These are phyloP conservation scores for Aureobasidium subglaciale DNA, from an alignment of 2,329 filamentous ascomycete species.

Conservation along the genomic window DNA sequence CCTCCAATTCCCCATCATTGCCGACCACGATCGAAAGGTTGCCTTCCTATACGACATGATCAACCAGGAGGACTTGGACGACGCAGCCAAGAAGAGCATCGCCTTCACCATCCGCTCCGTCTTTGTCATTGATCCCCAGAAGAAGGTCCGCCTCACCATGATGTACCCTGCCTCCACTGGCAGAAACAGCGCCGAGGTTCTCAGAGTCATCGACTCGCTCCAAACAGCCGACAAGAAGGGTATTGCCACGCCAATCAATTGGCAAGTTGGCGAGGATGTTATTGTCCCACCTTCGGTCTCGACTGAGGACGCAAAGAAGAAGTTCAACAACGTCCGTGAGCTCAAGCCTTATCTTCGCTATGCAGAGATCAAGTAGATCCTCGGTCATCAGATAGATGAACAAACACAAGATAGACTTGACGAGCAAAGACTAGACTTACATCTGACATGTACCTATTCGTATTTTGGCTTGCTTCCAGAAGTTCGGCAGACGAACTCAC, in stretches of 20 bases:
- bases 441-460: not conserved
- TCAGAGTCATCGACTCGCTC: slow-evolving; percentile 52
- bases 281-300: slow-evolving; percentile 80
- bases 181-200: slow-evolving; percentile 50
- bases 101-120: slow-evolving; percentile 93
- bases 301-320: slow-evolving; percentile 77
- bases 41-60: slow-evolving; percentile 45
- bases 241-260: slow-evolving; percentile 54
- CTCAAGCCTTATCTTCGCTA: slow-evolving; percentile 66
- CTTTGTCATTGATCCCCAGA: slow-evolving; percentile 88
- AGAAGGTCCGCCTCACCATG: slow-evolving; percentile 88
- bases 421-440: not conserved
- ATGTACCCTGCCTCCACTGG: slow-evolving; percentile 88
- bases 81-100: slow-evolving; percentile 42
- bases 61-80: slow-evolving; percentile 29
- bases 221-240: slow-evolving; percentile 76
- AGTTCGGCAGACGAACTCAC: not conserved
- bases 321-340: slow-evolving; percentile 58
- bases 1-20: slow-evolving; percentile 45
- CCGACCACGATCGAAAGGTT: slow-evolving; percentile 42
- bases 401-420: not conserved
- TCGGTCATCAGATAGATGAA: not conserved
- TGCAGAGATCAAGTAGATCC: slow-evolving; percentile 39
- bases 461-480: not conserved
- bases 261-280: slow-evolving; percentile 69